Conservation (phyloP, 2,329 filamentous ascomycete species). For the Talaromyces rugulosus region DNA sequence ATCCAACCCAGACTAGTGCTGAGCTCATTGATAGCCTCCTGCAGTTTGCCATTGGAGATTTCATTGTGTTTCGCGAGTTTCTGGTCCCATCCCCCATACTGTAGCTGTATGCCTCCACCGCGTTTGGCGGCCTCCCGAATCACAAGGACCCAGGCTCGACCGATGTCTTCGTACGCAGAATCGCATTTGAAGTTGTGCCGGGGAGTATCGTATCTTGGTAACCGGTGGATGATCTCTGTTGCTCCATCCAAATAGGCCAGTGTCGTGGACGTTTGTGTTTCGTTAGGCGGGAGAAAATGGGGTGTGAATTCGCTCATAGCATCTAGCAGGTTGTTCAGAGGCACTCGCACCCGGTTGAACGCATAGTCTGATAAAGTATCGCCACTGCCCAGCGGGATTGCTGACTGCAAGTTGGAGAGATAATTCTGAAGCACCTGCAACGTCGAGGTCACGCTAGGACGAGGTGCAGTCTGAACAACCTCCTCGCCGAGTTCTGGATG, state of each 20-base stretch:
- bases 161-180: slow-evolving; percentile 92
- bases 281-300: slow-evolving; percentile 88
- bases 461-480: slow-evolving; percentile 76
- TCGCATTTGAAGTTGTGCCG: slow-evolving; percentile 90
- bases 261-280: slow-evolving; percentile 76
- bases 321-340: slow-evolving; percentile 75
- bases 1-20: slow-evolving; percentile 74
- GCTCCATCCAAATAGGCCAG: slow-evolving; percentile 84
- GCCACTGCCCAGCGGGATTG: slow-evolving; percentile 81
- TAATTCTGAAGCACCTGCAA: slow-evolving; percentile 79
- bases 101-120: slow-evolving; percentile 82
- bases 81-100: slow-evolving; percentile 90
- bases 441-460: slow-evolving; percentile 78
- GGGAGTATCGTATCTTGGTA: slow-evolving; percentile 87
- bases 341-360: slow-evolving; percentile 85
- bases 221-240: slow-evolving; percentile 81
- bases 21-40: slow-evolving; percentile 74
- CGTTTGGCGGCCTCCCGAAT: slow-evolving; percentile 87
- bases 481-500: slow-evolving; percentile 83
- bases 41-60: slow-evolving; percentile 75
- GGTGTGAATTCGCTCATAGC: slow-evolving; percentile 91
- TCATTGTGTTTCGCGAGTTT: slow-evolving; percentile 83
- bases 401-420: slow-evolving; percentile 68
- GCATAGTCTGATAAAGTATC: slow-evolving; percentile 78
- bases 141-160: slow-evolving; percentile 86